Percentiles rank a stretch among this genome's conserved stretches.
Conservation (phyloP, 129 eudicot genomes). For the Tanacetum coccineum region DNA sequence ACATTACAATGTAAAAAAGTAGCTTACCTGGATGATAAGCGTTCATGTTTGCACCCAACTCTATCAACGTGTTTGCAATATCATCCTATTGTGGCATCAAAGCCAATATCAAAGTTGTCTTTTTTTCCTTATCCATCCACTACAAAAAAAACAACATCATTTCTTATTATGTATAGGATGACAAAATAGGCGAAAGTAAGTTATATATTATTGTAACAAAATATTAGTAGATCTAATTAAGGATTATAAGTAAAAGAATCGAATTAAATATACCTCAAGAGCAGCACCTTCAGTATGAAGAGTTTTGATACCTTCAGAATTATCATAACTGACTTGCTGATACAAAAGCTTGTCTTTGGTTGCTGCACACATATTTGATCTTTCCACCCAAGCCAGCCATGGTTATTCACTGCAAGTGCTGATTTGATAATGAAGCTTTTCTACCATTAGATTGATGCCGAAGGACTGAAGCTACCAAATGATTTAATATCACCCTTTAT, state of each 20-base stretch:
- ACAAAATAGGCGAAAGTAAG: too few relatives aligned
- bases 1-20: neutral
- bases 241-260: neutral
- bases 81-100: conserved; percentile 56
- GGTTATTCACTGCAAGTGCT: conserved; percentile 90
- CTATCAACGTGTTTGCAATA: conserved; percentile 76
- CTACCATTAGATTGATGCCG: conserved; percentile 41
- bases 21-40: conserved; percentile 65
- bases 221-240: too few relatives aligned
- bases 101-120: conserved; percentile 73
- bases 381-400: conserved; percentile 91
- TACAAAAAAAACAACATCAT: conserved; percentile 31
- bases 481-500: neutral
- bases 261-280: conserved; percentile 53
- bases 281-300: conserved; percentile 70
- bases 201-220: too few relatives aligned
- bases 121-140: conserved; percentile 83
- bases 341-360: conserved; percentile 72
- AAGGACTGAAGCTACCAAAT: neutral
- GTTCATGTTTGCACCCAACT: conserved; percentile 85
- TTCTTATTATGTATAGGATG: too few relatives aligned
- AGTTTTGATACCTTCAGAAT: conserved; percentile 52
- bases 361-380: conserved; percentile 68
- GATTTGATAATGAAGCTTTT: conserved; percentile 72
- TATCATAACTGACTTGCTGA: conserved; percentile 67